These are phyloP conservation scores for Verticillium dahliae DNA, from an alignment of 2,329 filamentous ascomycete genomes.

Conservation along the genomic window DNA sequence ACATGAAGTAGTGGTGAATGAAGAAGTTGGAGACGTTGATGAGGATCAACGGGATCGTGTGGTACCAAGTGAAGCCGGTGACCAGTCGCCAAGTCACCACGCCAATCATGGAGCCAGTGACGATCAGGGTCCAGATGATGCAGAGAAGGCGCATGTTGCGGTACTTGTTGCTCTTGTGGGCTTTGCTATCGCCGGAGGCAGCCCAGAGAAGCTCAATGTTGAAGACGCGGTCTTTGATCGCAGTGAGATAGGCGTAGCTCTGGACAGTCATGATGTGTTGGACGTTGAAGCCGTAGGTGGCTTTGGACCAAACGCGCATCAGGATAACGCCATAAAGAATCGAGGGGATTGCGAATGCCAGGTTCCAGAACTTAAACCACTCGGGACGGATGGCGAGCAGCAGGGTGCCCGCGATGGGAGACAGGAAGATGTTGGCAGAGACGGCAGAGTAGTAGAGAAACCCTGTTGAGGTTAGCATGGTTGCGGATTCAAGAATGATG, in stretches of 20 bases:
- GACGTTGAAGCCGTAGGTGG: constrained; percentile 32
- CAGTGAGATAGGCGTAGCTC: constrained; percentile 33
- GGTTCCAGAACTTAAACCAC: constrained; percentile 35
- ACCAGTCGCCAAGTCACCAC: constrained; percentile 26
- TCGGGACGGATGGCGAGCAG: constrained; percentile 31
- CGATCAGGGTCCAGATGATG: constrained; percentile 26
- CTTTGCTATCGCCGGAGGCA: constrained; percentile 29
- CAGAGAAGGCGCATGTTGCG: constrained; percentile 33
- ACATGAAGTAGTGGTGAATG: constrained; percentile 30
- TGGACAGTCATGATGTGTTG: constrained; percentile 33
- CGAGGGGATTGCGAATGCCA: constrained; percentile 33
- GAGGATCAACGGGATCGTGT: constrained; percentile 28
- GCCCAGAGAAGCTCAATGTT: constrained; percentile 31
- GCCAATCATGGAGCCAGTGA: constrained; percentile 24
- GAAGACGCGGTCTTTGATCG: constrained; percentile 33
- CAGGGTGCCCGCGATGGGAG: constrained; percentile 29
- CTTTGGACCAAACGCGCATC: constrained; percentile 32
- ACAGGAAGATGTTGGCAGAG: constrained; percentile 31
- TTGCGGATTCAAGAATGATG: fast-evolving
- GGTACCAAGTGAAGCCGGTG: constrained; percentile 28
- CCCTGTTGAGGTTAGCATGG: constrained; percentile 8
- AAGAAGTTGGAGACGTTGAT: constrained; percentile 31
- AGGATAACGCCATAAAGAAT: constrained; percentile 29
- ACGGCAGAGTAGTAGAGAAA: constrained; percentile 33
- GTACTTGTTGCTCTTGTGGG: constrained; percentile 34